Conservation (phyloP, 2,329 filamentous ascomycete species). For the Falciphora oryzae region DNA sequence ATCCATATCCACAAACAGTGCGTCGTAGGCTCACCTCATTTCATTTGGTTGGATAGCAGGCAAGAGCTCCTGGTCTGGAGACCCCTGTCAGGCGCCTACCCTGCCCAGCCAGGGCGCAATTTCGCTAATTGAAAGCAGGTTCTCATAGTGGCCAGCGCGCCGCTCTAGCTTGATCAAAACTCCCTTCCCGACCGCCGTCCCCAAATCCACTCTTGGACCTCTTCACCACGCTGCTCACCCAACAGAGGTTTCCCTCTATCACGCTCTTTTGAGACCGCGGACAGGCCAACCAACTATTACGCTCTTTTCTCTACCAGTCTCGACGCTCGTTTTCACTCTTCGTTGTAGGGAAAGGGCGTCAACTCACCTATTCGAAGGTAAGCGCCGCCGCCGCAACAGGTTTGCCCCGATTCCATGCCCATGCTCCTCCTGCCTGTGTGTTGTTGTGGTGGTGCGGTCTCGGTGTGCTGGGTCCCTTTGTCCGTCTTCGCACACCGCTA, state of each 20-base stretch:
- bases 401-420: too few relatives aligned
- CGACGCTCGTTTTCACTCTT: not conserved
- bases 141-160: not conserved
- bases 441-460: not conserved
- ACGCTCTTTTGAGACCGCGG: slow-evolving; percentile 1
- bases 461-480: not conserved
- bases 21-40: not conserved
- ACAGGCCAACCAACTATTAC: slow-evolving; percentile 1
- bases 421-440: not conserved
- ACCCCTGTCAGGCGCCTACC: not conserved
- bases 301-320: not conserved
- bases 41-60: not conserved
- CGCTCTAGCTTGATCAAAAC: not conserved
- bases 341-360: not conserved
- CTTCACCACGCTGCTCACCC: not conserved
- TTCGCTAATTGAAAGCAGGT: not conserved
- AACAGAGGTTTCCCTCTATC: slow-evolving; percentile 1
- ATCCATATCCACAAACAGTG: not conserved
- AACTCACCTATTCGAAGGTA: not conserved
- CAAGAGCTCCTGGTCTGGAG: not conserved
- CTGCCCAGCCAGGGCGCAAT: not conserved
- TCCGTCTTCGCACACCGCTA: not conserved
- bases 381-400: not conserved
- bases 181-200: not conserved
- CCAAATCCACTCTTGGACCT: not conserved